Evolutionary conservation across 2,329 filamentous ascomycete genomes (phyloP).

Genomic region (Mycocentrospora acerina): DNA sequence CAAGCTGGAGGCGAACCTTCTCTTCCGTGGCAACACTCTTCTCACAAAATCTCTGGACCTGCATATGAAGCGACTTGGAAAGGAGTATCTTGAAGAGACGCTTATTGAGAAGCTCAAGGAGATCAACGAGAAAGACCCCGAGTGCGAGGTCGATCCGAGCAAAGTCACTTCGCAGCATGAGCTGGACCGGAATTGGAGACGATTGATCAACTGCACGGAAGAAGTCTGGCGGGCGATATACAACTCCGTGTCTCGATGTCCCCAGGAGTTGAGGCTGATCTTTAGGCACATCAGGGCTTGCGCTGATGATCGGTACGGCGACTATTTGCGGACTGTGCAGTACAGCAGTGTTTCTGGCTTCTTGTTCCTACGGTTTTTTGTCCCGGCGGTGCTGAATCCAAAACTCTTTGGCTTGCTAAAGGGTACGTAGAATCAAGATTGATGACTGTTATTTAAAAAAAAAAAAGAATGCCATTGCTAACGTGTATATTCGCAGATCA

Average conservation of each 20-base stretch:
- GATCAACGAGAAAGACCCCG: conserved; percentile 85
- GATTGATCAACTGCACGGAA: conserved; percentile 73
- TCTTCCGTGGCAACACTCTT: conserved; percentile 93
- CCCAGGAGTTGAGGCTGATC: conserved; percentile 78
- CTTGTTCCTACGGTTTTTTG: conserved; percentile 91
- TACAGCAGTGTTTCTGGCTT: conserved; percentile 97
- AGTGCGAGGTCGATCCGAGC: conserved; percentile 94
- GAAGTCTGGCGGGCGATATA: conserved; percentile 85
- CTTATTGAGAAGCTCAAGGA: conserved; percentile 82
- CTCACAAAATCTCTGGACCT: conserved; percentile 91
- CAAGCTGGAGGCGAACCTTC: conserved; percentile 84
- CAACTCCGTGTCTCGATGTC: conserved; percentile 71
- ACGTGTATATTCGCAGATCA: conserved; percentile 62
- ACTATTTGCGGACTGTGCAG: conserved; percentile 83
- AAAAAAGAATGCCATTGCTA: conserved; percentile 9
- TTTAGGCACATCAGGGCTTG: conserved; percentile 90
- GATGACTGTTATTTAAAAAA: too few relatives aligned
- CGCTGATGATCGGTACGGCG: conserved; percentile 90
- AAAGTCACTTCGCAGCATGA: conserved; percentile 68
- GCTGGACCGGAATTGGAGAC: conserved; percentile 78
- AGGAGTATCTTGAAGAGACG: conserved; percentile 87
- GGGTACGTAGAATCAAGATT: conserved; percentile 49
- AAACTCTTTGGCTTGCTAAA: conserved; percentile 87
- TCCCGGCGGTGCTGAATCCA: conserved; percentile 91
- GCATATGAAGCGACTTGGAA: conserved; percentile 92